These are phyloP conservation scores for Penicillium bialowiezense DNA, from an alignment of 495 filamentous ascomycete species.

Conservation along the genomic window DNA sequence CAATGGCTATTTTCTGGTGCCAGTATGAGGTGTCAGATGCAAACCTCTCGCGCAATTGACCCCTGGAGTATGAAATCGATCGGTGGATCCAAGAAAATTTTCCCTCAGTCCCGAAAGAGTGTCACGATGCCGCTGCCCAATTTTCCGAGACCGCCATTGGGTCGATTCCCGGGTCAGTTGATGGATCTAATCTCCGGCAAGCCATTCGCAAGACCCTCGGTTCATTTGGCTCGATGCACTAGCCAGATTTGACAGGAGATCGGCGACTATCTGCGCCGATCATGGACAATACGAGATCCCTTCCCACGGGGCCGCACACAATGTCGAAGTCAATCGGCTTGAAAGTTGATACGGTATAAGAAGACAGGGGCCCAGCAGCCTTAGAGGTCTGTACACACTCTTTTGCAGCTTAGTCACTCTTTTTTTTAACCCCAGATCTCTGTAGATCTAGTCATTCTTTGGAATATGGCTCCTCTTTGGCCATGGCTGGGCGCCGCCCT, in stretches of 20 bases:
- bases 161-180: too few relatives aligned
- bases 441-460: background rate
- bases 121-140: too few relatives aligned
- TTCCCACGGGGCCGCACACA: background rate
- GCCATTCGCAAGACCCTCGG: background rate
- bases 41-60: too few relatives aligned
- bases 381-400: background rate
- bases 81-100: too few relatives aligned
- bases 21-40: too few relatives aligned
- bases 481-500: slow-evolving; percentile 9
- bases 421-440: background rate
- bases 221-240: background rate
- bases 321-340: background rate
- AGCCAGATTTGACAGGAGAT: background rate
- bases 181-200: background rate
- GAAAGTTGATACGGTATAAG: background rate
- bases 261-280: background rate
- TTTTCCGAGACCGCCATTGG: too few relatives aligned
- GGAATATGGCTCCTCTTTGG: slow-evolving; percentile 11
- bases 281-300: background rate
- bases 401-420: background rate
- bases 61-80: too few relatives aligned
- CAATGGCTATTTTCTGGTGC: too few relatives aligned
- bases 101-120: too few relatives aligned
- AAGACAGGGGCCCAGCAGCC: background rate